Base-by-base conservation (phyloP, 2,329 filamentous ascomycete species). In the Chaetothyriales sp. region DNA sequence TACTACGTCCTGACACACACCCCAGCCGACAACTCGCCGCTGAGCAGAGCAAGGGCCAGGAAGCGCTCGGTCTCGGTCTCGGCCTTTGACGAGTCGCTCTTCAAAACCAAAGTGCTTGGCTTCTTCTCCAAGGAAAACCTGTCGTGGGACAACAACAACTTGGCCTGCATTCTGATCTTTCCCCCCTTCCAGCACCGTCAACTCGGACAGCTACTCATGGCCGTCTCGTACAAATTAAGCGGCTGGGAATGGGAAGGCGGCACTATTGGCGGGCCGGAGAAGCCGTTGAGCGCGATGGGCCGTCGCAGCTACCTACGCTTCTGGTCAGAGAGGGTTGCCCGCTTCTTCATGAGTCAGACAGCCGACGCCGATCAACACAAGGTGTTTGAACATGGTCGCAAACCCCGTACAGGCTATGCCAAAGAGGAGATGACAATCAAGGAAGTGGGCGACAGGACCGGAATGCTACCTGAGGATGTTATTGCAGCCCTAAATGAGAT, bases 111-210 rank as follows among this genome's bases (percentile, higher is more conserved):
- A 63, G 82, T 95, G 28, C 80, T 90, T 1, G 92, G 92, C n/a
- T 97, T 97, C 76, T 98, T 97, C 72, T 94, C 86, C 57, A 97
- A 98, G 66, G 92, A 98, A 68, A 97, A 97, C 67, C 85, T 95
- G 75, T 95, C 88, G 2, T 98, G 92, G 90, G 92, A 98, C 63
- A 89, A 90, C 63, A 97, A 98, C 68, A 98, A 97, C 60, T 77
- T 98, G 4, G 92, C 92, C 1, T 98, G 92, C 65, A 98, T 98
- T 60, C 75, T 97, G 5, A 79, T 97, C 15, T 97, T 97, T 63
- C 92, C 92, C 1, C 92, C 92, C 0, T 97, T 90, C 81, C 90
- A 97, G 68, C 83, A 85, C 57, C 89, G 88, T 58, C 89, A 90
- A 1, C 77, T 97, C 0, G 92, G 92, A 0, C 82, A 87, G 49